Base-by-base conservation (phyloP, 164 flowering plant genomes). In the Tetracentron sinense region DNA sequence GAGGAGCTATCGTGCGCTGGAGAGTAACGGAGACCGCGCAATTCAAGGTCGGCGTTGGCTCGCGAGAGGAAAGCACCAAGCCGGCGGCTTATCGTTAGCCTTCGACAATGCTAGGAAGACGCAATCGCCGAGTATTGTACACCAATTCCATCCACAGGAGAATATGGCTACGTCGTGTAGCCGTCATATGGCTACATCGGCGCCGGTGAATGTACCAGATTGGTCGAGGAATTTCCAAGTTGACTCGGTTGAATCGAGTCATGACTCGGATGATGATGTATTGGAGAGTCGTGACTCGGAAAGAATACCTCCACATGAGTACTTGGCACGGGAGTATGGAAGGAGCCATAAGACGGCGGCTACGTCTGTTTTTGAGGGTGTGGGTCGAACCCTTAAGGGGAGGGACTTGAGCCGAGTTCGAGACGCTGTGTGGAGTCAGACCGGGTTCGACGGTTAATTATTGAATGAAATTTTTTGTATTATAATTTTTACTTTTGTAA, bases 341-440 rank as follows among this genome's bases (percentile, higher is more conserved):
- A 69, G 85, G 28, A 78, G 81, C 64, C 71, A 78, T 8, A 80
- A 68, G 58, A 47, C 42, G 66, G 76, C 72, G 54, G 81, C 77
- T 21, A 79, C 81, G 16, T 93, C 97, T 58, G 92, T 88, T 17
- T 82, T 87, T 38, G 96, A 85, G 61, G 98, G 98, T 7, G 96
- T 84, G 50, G 97, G 98, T 0, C 82, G 98, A 57, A 93, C 98
- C 22, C 83, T 93, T 2, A 93, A 93, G 77, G 98, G 98, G n/a
- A 82, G 97, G 25, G 98, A 93, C 70, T 47, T 90, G 92, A 80
- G 97, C 65, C 87, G 96, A 73, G 93, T 93, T 46, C 78, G 98
- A 1, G 94, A 93, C 58, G 94, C 97, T 0, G 95, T 92, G 0
- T 92, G 96, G 98, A 88, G 94, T 51, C 96, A 83, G 60, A 92